Base-by-base conservation (phyloP, 192 early-diverging fungal species). In the Entophlyctis helioformis region DNA sequence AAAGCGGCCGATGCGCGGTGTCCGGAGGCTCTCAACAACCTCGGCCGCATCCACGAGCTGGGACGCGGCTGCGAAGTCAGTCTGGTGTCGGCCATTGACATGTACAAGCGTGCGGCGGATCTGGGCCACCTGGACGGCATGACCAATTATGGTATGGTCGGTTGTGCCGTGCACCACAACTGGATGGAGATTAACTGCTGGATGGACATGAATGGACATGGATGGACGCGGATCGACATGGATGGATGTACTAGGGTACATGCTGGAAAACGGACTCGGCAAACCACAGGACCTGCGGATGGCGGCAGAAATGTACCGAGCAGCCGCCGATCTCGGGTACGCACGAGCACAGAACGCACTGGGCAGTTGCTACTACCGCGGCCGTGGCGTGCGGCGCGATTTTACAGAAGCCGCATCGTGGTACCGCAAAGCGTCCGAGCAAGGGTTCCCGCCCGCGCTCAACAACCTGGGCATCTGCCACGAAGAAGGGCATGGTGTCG, bases 381-480 rank as follows among this genome's bases (percentile, higher is more conserved):
- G 72, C 16, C 28, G 46, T 3, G 68, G 72, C 12, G 63, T 75
- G 2, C 57, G 51, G 19, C 46, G 40, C 23, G 59, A 75, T 46
- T 53, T 42, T 27, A 52, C 56, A 13, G 56, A 64, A 33, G 72
- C 72, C 5, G 58, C 62, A 4, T 20, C 40, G 20, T 71, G 59
- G 64, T 75, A 48, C 42, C 39, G 53, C 16, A 52, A 58, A 28
- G 68, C 59, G 4, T 61, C 64, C 16, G 46, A 64, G 46, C 18
- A 53, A 37, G 71, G 72, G 3, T 48, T 63, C 36, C 23, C 65
- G 8, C 44, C 57, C 24, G 72, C 72, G 1, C 53, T 56, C 27
- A 69, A 71, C 44, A 71, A 71, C 51, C 42, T 75, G 31, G 72
- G 72, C 20, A 64, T 71, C 13, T 75, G 72, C 37, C 69, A 65